Evolutionary conservation across 2,329 filamentous ascomycete species (phyloP), one percentile per base, ranked within the genome.

Genomic region (Berkeleyomyces basicola): DNA sequence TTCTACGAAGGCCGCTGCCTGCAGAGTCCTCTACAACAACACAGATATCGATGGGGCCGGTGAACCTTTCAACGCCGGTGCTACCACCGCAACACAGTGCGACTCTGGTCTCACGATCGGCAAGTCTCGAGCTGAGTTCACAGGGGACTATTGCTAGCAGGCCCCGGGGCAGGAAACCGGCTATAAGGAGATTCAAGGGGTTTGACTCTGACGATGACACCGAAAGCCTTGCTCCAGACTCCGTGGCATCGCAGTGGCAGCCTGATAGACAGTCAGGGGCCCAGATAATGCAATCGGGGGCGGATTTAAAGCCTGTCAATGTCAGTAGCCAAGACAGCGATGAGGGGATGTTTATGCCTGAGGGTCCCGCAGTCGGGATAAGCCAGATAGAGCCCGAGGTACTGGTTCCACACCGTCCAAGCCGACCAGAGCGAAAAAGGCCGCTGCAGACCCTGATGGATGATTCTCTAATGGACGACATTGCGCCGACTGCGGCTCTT

Each of bases 401-500:
- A 7, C 70, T 69, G 9, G 44, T 64, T 14, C 61, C 67, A 7
- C 68, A 65, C n/a, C 59, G 44, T 9, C 14, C 14, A 39, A 40
- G 40, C 37, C 58, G 47, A 37, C 44, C 23, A 46, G 76, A 39
- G 83, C 83, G 68, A 73, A 81, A 33, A 70, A 69, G 2, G 74
- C 75, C 3, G 73, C 76, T 1, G 72, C 74, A 3, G 71, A 77
- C 10, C 70, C 71, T 59, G 74, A 82, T 61, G 81, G 86, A 65
- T 11, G 60, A 62, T 40, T 58, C 37, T 53, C 73, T 87, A 7
- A 82, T 92, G 71, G 84, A 90, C 11, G 78, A 80, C 31, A 80
- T 96, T 62, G 83, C 91, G 1, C 88, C 90, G 0, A 88, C 85
- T 0, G 84, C 88, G 3, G 83, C 86, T 37, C 84, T 84, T 4